Percentiles rank a stretch among this genome's conserved stretches.
phyloP scores from a whole-genome alignment of 306 rosid species.

The Urtica urens region DNA sequence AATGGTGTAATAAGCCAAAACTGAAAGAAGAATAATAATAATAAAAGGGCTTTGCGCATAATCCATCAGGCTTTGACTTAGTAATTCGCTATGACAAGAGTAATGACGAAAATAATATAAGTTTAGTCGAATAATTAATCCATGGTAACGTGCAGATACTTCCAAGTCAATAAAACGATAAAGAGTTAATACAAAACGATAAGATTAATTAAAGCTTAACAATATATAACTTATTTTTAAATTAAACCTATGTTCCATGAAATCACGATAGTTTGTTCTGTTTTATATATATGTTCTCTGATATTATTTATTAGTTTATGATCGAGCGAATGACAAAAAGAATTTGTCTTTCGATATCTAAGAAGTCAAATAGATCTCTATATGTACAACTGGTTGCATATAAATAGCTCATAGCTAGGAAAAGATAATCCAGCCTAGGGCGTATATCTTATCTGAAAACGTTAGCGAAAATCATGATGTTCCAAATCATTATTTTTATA shows the following conservation, averaged over 20 bases:
- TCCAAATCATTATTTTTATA: too few species aligned
- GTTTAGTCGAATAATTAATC: background rate
- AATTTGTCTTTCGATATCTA: background rate
- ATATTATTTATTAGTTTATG: too few species aligned
- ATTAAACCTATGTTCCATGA: too few species aligned
- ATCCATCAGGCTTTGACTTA: slow-evolving; percentile 1
- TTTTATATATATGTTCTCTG: background rate
- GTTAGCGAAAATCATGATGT: too few species aligned
- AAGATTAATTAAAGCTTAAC: background rate
- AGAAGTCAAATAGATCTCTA: background rate
- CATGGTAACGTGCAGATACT: slow-evolving; percentile 2
- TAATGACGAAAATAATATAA: background rate
- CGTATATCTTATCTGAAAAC: too few species aligned
- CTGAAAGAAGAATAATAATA: background rate
- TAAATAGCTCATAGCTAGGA: too few species aligned
- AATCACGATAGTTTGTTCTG: too few species aligned
- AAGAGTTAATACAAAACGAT: background rate
- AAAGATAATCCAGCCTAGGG: too few species aligned
- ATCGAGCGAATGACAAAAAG: background rate
- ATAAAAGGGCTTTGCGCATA: background rate
- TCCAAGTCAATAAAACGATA: background rate
- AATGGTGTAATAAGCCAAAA: background rate
- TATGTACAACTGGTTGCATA: too few species aligned
- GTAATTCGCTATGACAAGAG: background rate
- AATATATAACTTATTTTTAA: background rate